Percentiles rank a stretch among this genome's conserved stretches.
These are phyloP conservation scores for Mollisiaceae sp. DNA, from an alignment of 2,329 filamentous ascomycete species.

Conservation along the genomic window DNA sequence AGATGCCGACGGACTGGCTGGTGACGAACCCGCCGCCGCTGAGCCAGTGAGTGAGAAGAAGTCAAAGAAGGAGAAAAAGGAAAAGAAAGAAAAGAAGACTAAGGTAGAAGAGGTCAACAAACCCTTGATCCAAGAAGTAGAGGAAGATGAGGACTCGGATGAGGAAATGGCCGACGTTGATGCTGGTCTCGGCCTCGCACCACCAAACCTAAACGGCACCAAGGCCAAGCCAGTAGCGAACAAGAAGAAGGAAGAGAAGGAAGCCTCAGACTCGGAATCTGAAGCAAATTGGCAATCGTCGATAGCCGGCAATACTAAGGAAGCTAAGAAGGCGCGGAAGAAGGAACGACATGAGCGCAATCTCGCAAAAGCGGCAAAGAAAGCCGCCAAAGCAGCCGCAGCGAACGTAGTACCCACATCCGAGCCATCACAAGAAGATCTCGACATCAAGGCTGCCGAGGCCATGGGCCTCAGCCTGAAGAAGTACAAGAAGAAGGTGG, in stretches of 20 bases:
- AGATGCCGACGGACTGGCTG: constrained; percentile 84
- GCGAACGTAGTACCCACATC: constrained; percentile 48
- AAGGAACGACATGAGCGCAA: constrained; percentile 40
- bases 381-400: constrained; percentile 49
- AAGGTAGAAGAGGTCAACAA: constrained; percentile 38
- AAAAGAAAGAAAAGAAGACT: constrained; percentile 50
- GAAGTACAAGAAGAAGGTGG: constrained; percentile 80
- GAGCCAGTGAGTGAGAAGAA: constrained; percentile 52
- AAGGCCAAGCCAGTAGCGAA: constrained; percentile 33
- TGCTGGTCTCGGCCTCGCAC: constrained; percentile 29
- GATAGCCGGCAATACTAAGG: constrained; percentile 36
- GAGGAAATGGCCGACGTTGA: constrained; percentile 39
- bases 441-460: constrained; percentile 59
- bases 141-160: constrained; percentile 36
- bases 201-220: constrained; percentile 32
- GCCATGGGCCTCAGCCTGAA: constrained; percentile 72
- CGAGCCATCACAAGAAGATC: constrained; percentile 48
- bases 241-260: constrained; percentile 17
- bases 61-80: constrained; percentile 54
- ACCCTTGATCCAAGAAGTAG: constrained; percentile 41
- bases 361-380: constrained; percentile 40
- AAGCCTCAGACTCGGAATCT: constrained; percentile 26
- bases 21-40: constrained; percentile 65
- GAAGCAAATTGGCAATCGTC: constrained; percentile 28
- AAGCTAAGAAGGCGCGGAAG: constrained; percentile 38